phyloP scores from a whole-genome alignment of 1,139 yeast genomes.

The Spencermartinsiella ligniputridi region DNA sequence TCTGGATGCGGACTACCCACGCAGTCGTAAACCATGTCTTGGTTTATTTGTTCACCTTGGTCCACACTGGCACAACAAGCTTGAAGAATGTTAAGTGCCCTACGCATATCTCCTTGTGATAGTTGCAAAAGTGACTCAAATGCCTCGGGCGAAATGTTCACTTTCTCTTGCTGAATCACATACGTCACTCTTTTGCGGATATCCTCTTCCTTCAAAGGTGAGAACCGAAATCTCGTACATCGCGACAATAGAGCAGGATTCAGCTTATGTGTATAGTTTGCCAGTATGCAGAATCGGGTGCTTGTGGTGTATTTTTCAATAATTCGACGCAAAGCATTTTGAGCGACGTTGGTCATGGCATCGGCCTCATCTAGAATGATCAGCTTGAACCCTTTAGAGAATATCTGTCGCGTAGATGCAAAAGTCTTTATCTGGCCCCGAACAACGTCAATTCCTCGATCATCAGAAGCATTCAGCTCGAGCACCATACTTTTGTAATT shows the following conservation, averaged over 20 bases:
- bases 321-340: slow-evolving; percentile 83
- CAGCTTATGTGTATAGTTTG: slow-evolving; percentile 92
- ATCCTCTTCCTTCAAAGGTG: slow-evolving; percentile 69
- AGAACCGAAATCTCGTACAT: slow-evolving; percentile 91
- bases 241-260: slow-evolving; percentile 93
- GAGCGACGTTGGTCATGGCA: slow-evolving; percentile 97
- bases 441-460: slow-evolving; percentile 82
- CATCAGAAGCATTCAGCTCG: slow-evolving; percentile 85
- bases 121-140: slow-evolving; percentile 60
- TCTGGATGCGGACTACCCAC: slow-evolving; percentile 93
- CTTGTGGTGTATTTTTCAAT: slow-evolving; percentile 94
- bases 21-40: slow-evolving; percentile 82
- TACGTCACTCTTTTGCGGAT: slow-evolving; percentile 60
- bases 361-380: slow-evolving; percentile 97
- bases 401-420: slow-evolving; percentile 89
- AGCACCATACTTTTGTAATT: slow-evolving; percentile 83
- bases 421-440: slow-evolving; percentile 79
- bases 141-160: slow-evolving; percentile 58
- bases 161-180: slow-evolving; percentile 65
- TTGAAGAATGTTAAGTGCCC: slow-evolving; percentile 88
- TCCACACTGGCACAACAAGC: slow-evolving; percentile 66
- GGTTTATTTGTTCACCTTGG: slow-evolving; percentile 43
- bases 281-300: slow-evolving; percentile 92
- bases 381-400: slow-evolving; percentile 62
- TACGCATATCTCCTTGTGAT: slow-evolving; percentile 93